Evolutionary conservation across 148 eudicot genomes (phyloP).

Genomic region (Fagopyrum homotropicum): DNA sequence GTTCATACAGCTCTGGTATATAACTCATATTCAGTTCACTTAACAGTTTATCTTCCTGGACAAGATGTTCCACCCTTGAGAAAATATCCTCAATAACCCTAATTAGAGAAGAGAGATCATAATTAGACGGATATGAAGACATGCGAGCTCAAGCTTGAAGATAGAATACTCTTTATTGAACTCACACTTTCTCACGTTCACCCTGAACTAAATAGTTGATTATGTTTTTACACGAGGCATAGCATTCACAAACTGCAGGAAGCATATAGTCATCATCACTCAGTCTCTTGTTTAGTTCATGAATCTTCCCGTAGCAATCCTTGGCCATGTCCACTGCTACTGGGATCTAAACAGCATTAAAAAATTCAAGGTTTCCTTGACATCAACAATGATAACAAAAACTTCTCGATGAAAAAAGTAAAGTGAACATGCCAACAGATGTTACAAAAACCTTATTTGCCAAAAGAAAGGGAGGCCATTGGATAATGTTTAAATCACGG

Average conservation of each 20-base stretch:
- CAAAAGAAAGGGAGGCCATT: slow-evolving; percentile 73
- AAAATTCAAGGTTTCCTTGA: not conserved
- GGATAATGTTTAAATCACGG: slow-evolving; percentile 44
- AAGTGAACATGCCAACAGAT: not conserved
- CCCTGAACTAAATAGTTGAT: slow-evolving; percentile 48
- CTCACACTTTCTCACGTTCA: slow-evolving; percentile 54
- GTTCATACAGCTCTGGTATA: slow-evolving; percentile 46
- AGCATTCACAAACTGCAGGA: slow-evolving; percentile 55
- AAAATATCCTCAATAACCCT: slow-evolving; percentile 53
- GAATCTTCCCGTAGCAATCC: slow-evolving; percentile 46
- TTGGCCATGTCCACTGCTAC: slow-evolving; percentile 71
- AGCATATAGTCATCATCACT: slow-evolving; percentile 40
- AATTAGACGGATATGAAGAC: not conserved
- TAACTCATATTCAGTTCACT: slow-evolving; percentile 41
- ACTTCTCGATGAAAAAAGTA: not conserved
- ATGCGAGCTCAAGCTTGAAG: not conserved
- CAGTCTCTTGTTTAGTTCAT: slow-evolving; percentile 50
- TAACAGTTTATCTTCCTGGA: slow-evolving; percentile 35
- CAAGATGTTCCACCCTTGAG: slow-evolving; percentile 41
- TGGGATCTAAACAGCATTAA: slow-evolving; percentile 36
- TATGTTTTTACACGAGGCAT: slow-evolving; percentile 51
- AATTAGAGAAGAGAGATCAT: slow-evolving; percentile 16
- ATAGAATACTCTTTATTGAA: not conserved
- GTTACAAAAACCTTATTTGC: slow-evolving; percentile 53
- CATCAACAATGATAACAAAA: not conserved